These are phyloP conservation scores for Boletus hoseneyae DNA, from an alignment of 1,284 basidiomycete genomes.

Conservation along the genomic window DNA sequence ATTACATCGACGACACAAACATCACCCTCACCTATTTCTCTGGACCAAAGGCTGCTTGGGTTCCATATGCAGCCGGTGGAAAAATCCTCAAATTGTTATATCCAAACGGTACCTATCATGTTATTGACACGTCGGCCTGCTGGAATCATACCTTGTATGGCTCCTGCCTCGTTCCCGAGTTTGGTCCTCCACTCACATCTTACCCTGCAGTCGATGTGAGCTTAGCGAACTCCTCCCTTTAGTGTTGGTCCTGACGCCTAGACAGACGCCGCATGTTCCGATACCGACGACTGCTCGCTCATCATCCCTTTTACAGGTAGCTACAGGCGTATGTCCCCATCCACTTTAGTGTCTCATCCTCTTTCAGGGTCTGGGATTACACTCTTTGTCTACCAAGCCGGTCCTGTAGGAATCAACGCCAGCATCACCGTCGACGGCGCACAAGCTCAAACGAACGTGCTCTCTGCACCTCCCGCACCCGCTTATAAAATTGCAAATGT, in stretches of 20 bases:
- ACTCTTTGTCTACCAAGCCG: constrained; percentile 21
- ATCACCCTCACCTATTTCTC: constrained; percentile 21
- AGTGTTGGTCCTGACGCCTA: background rate
- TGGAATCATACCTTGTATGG: constrained; percentile 25
- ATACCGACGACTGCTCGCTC: constrained; percentile 18
- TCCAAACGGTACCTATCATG: constrained; percentile 21
- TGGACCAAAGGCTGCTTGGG: constrained; percentile 25
- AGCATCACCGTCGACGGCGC: constrained; percentile 16
- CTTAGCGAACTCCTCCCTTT: background rate
- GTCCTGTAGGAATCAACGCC: constrained; percentile 25
- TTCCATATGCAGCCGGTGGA: constrained; percentile 9
- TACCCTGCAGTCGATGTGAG: constrained; percentile 19
- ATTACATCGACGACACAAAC: constrained; percentile 27
- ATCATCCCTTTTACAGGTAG: constrained; percentile 24
- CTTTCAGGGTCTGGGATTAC: constrained; percentile 21
- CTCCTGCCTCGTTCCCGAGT: background rate
- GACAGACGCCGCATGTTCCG: constrained; percentile 22
- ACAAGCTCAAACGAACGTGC: constrained; percentile 10
- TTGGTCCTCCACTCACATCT: background rate
- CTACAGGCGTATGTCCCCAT: background rate
- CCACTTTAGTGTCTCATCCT: background rate
- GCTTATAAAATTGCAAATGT: constrained; percentile 21
- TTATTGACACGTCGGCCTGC: constrained; percentile 19
- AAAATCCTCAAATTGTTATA: constrained; percentile 16
- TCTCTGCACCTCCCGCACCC: constrained; percentile 19